Evolutionary conservation across 202 grass and related monocot species (phyloP), one percentile per base, ranked within the genome.

Genomic region (Schoenoplectus triqueter): DNA sequence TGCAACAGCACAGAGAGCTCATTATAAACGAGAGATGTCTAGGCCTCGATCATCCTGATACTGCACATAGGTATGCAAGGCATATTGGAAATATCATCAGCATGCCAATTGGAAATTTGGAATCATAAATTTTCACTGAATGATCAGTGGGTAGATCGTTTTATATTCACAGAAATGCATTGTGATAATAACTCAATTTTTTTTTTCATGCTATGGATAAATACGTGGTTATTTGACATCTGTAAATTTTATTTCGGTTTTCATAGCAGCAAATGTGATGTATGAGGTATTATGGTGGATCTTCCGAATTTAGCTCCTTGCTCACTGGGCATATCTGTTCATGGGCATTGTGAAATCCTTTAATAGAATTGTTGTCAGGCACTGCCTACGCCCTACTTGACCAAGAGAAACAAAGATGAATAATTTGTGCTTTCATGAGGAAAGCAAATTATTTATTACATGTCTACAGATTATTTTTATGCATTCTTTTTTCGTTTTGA

Each of bases 21-120:
- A 96, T 99, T 64, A 99, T 99, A 91, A 99, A 99, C 42, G 96
- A 99, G 74, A 84, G 96, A 50, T 99, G 93, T 67, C 87, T 99
- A 85, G 96, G 96, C 90, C 84, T 99, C 55, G 96, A 99, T 89
- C 96, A 99, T 70, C 96, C 96, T 21, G 96, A 99, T 92, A 99
- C 96, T 73, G 96, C 93, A 8, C 96, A 99, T 87, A 99, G 96
- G 96, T 66, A 94, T 57, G 84, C 39, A 19, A 40, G 78, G 31
- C 6, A 14, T 7, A 49, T 59, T 78, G 73, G 21, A 78, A 57
- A n/a, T 78, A 78, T 78, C 73, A 78, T 7, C 4, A 57, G 6
- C 21, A 78, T 78, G 73, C 52, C 57, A 78, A 8, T 57, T 78
- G 52, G 13, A 78, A 61, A 78, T 8, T 57, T 78, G 52, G 13